Evolutionary conservation across 2,329 filamentous ascomycete species (phyloP).

Genomic region (Pestalotiopsis sp.): DNA sequence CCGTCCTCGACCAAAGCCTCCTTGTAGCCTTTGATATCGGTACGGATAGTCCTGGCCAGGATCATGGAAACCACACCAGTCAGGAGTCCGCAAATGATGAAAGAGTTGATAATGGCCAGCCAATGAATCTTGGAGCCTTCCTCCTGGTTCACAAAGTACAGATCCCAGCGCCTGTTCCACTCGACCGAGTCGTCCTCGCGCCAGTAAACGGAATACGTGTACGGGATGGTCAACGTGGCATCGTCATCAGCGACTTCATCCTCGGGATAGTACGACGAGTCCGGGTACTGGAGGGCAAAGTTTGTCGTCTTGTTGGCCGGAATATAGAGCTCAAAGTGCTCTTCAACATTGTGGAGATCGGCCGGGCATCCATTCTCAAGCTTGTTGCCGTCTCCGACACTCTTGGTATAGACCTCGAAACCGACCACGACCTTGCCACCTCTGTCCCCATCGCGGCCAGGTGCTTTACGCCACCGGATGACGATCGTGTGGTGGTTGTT

Average conservation of each 20-base stretch:
- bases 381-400: slow-evolving; percentile 63
- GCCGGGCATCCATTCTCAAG: slow-evolving; percentile 70
- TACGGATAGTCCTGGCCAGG: slow-evolving; percentile 74
- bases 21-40: slow-evolving; percentile 76
- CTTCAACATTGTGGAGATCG: slow-evolving; percentile 63
- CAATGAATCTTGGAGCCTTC: slow-evolving; percentile 83
- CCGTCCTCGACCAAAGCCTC: slow-evolving; percentile 69
- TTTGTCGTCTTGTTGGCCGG: slow-evolving; percentile 62
- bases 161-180: slow-evolving; percentile 84
- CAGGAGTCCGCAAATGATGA: slow-evolving; percentile 79
- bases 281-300: slow-evolving; percentile 48
- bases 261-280: slow-evolving; percentile 61
- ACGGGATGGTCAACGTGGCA: slow-evolving; percentile 73
- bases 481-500: slow-evolving; percentile 90
- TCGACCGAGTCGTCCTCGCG: slow-evolving; percentile 79
- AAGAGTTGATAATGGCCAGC: slow-evolving; percentile 85
- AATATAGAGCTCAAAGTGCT: slow-evolving; percentile 71
- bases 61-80: slow-evolving; percentile 82
- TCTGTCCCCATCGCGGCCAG: slow-evolving; percentile 67
- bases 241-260: slow-evolving; percentile 59
- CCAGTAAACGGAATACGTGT: slow-evolving; percentile 90
- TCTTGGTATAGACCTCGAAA: slow-evolving; percentile 90
- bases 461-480: slow-evolving; percentile 74
- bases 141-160: slow-evolving; percentile 87
- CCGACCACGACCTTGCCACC: slow-evolving; percentile 82